Percentiles rank a stretch among this genome's conserved stretches.
phyloP scores from a whole-genome alignment of 2,329 filamentous ascomycete genomes.

The Sclerotinia minor region DNA sequence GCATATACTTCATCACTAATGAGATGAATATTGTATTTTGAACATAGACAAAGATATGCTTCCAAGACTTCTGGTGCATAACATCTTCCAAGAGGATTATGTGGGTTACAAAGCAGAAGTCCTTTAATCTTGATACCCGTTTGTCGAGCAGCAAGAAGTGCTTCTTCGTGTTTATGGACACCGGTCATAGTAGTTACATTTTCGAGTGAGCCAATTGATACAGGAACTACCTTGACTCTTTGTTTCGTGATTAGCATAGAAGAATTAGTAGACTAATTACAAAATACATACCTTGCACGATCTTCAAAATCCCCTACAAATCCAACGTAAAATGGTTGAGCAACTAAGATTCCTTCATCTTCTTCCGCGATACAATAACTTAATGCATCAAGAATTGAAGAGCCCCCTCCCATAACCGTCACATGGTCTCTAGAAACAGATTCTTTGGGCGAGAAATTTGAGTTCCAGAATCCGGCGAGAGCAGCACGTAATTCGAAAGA shows the following conservation, averaged over 20 bases:
- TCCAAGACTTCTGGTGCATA: conserved; percentile 34
- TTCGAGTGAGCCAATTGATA: conserved; percentile 25
- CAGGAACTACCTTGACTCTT: conserved; percentile 13
- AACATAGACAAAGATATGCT: conserved; percentile 44
- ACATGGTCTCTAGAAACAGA: conserved; percentile 44
- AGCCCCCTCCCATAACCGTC: conserved; percentile 45
- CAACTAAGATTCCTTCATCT: conserved; percentile 49
- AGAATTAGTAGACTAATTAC: background rate
- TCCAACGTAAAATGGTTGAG: conserved; percentile 49
- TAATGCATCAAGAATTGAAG: conserved; percentile 39
- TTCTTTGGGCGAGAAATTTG: conserved; percentile 43
- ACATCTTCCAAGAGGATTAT: conserved; percentile 39
- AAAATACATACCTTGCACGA: conserved; percentile 31
- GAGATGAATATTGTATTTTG: conserved; percentile 47
- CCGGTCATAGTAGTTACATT: conserved; percentile 44
- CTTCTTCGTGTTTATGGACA: conserved; percentile 44
- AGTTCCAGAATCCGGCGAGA: conserved; percentile 46
- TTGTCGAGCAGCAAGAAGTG: conserved; percentile 41
- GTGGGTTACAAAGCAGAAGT: conserved; percentile 44
- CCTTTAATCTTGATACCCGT: conserved; percentile 40
- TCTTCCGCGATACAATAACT: conserved; percentile 47
- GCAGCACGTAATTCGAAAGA: conserved; percentile 43
- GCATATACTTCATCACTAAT: conserved; percentile 53
- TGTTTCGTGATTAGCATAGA: background rate
- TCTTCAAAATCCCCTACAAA: conserved; percentile 49